phyloP scores from a whole-genome alignment of 148 eudicot species.

The Chenopodium suecicum region DNA sequence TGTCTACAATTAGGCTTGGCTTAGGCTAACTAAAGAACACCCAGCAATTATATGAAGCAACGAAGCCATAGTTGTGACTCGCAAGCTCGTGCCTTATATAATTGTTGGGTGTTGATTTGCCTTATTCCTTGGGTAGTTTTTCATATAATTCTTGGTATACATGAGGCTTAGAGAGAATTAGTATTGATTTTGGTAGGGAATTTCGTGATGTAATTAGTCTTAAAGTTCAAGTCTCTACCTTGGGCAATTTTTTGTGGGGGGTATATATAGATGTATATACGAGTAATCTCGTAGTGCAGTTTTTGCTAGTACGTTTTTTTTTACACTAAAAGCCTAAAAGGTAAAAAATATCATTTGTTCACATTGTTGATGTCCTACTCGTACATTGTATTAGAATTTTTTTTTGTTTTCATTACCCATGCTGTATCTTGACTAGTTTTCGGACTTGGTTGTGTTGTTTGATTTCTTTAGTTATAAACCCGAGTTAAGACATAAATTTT shows the following conservation, averaged over 20 bases:
- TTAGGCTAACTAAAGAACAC: conserved; percentile 18
- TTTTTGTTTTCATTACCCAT: no score
- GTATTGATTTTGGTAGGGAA: conserved; percentile 14
- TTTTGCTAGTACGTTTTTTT: conserved; percentile 6
- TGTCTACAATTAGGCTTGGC: conserved; percentile 25
- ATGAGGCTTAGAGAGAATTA: conserved; percentile 1
- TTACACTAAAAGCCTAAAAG: not conserved
- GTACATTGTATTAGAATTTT: no score
- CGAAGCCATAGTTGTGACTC: conserved; percentile 2
- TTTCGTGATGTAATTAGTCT: conserved; percentile 16
- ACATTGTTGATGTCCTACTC: no score
- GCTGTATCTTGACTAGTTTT: no score
- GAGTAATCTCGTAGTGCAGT: conserved; percentile 3
- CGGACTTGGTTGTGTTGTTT: no score
- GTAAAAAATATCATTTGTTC: not conserved
- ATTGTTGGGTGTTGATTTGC: conserved; percentile 20
- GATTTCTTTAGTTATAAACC: no score
- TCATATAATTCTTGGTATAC: conserved; percentile 1
- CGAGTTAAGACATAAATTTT: no score
- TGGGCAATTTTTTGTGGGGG: not conserved
- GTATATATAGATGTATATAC: conserved; percentile 15
- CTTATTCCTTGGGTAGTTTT: not conserved
- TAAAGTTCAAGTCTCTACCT: not conserved
- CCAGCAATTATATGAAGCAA: conserved; percentile 25
- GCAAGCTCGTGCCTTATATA: conserved; percentile 22